phyloP scores from a whole-genome alignment of 805 yeast species.

The Vanderwaltozyma polyspora region DNA sequence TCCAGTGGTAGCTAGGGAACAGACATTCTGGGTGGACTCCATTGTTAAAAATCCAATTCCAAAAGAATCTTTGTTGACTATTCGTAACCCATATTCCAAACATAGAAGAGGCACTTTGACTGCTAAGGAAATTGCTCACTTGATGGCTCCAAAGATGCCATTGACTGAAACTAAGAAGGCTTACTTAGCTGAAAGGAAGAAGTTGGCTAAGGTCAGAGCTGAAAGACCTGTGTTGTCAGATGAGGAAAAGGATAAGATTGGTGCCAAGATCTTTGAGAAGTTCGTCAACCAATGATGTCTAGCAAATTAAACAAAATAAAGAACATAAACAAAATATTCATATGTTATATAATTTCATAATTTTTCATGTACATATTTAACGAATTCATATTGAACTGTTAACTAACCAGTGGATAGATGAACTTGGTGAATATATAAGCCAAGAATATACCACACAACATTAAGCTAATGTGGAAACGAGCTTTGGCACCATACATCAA shows the following conservation, averaged over 20 bases:
- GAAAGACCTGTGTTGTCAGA: constrained; percentile 32
- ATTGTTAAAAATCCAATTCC: constrained; percentile 64
- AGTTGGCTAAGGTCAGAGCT: constrained; percentile 28
- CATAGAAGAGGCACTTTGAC: constrained; percentile 53
- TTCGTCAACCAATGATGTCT: too few species aligned
- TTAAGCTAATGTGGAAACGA: constrained; percentile 39
- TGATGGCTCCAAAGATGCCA: constrained; percentile 72
- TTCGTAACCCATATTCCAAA: constrained; percentile 70
- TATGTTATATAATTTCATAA: too few species aligned
- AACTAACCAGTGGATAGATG: too few species aligned
- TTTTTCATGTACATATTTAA: too few species aligned
- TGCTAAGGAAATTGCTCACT: constrained; percentile 48
- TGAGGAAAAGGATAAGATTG: constrained; percentile 35
- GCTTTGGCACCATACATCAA: constrained; percentile 40
- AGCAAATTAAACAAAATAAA: too few species aligned
- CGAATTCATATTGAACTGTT: too few species aligned
- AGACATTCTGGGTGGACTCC: constrained; percentile 64
- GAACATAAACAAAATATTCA: too few species aligned
- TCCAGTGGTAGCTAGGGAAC: constrained; percentile 47
- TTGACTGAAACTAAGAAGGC: constrained; percentile 50
- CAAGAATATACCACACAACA: too few species aligned
- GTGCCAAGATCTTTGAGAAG: constrained; percentile 24
- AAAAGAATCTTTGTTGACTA: constrained; percentile 45
- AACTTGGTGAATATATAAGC: too few species aligned
- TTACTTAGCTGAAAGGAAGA: constrained; percentile 42